Evolutionary conservation across 805 yeast species (phyloP).

Genomic region (Saturnispora serradocipensis): DNA sequence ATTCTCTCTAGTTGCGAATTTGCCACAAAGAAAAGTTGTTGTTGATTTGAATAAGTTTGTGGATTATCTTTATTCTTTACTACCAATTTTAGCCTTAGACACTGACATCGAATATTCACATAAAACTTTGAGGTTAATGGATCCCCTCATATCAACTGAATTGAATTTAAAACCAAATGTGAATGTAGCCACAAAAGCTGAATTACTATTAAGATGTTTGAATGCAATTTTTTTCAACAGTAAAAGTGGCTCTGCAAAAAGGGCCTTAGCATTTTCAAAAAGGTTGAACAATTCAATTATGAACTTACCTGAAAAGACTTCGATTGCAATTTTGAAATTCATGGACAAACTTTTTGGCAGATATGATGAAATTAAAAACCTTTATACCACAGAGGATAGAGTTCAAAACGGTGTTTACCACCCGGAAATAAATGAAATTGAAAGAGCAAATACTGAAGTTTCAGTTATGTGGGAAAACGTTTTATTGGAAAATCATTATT

Average conservation of each 20-base stretch:
- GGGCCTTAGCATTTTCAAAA: conserved; percentile 79
- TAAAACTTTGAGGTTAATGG: conserved; percentile 69
- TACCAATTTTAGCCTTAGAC: conserved; percentile 64
- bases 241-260: conserved; percentile 51
- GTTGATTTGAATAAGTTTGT: conserved; percentile 79
- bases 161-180: conserved; percentile 51
- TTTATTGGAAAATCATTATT: conserved; percentile 70
- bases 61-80: conserved; percentile 58
- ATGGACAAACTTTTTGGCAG: conserved; percentile 65
- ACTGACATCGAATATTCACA: conserved; percentile 81
- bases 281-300: conserved; percentile 57
- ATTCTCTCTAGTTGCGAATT: conserved; percentile 73
- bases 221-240: conserved; percentile 77
- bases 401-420: conserved; percentile 72
- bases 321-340: conserved; percentile 69
- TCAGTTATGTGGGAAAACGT: conserved; percentile 88
- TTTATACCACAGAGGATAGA: conserved; percentile 83
- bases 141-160: conserved; percentile 47
- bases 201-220: conserved; percentile 64
- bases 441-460: conserved; percentile 75
- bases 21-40: conserved; percentile 59
- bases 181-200: conserved; percentile 83
- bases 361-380: conserved; percentile 62
- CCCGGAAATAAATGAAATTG: conserved; percentile 55
- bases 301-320: conserved; percentile 82